Evolutionary conservation across 2,329 filamentous ascomycete genomes (phyloP).

Genomic region (Grosmannia penicillata): DNA sequence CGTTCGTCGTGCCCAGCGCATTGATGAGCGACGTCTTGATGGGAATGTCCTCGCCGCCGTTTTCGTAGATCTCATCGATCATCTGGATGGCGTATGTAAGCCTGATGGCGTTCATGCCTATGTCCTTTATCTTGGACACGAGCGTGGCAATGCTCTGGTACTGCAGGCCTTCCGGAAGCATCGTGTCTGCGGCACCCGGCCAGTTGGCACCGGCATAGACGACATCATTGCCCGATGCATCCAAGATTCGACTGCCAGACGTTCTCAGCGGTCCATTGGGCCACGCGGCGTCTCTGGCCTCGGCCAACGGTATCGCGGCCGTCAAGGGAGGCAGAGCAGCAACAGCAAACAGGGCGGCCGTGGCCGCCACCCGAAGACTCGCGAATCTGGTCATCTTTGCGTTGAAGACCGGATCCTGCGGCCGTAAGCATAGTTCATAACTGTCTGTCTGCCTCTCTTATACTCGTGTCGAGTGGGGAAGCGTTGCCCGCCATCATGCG

Average conservation of each 20-base stretch:
- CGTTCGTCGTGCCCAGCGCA: constrained; percentile 37
- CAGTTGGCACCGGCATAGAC: constrained; percentile 44
- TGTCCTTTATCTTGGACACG: constrained; percentile 38
- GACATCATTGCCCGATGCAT: constrained; percentile 26
- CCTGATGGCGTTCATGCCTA: constrained; percentile 49
- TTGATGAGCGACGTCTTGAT: constrained; percentile 17
- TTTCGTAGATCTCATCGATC: constrained; percentile 41
- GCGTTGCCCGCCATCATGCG: too few species aligned
- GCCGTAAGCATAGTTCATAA: too few species aligned
- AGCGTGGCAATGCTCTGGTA: constrained; percentile 42
- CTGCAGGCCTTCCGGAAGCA: constrained; percentile 50
- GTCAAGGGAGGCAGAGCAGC: background rate
- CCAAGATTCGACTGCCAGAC: constrained; percentile 26
- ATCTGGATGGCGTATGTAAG: constrained; percentile 50
- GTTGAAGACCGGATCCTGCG: too few species aligned
- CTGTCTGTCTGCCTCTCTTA: too few species aligned
- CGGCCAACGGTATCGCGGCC: background rate
- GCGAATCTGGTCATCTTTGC: too few species aligned
- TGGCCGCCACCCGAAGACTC: too few species aligned
- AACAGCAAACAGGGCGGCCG: background rate
- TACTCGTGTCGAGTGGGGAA: too few species aligned
- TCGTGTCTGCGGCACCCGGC: constrained; percentile 46
- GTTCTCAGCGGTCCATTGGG: constrained; percentile 27
- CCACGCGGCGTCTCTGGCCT: constrained; percentile 15
- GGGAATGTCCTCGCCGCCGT: constrained; percentile 29